These are phyloP conservation scores for Cercis canadensis DNA, from an alignment of 306 rosid genomes.

Conservation along the genomic window DNA sequence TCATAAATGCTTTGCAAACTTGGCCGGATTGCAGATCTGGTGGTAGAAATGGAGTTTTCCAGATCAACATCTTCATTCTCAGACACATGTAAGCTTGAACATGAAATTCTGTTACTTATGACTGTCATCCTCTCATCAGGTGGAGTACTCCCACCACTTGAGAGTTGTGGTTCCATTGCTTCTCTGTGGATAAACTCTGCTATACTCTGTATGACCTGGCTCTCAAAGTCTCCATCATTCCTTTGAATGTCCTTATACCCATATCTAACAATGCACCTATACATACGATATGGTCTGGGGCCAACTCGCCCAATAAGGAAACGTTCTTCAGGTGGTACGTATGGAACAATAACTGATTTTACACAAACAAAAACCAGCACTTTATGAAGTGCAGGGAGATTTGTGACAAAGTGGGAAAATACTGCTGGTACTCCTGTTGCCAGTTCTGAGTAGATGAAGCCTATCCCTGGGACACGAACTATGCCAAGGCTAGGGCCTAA, in stretches of 20 bases:
- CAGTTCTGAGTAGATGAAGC: conserved; percentile 85
- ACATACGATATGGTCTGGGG: conserved; percentile 81
- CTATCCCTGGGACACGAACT: conserved; percentile 92
- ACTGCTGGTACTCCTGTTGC: conserved; percentile 83
- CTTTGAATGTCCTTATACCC: conserved; percentile 83
- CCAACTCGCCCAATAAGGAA: conserved; percentile 83
- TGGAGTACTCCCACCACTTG: conserved; percentile 58
- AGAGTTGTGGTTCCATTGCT: conserved; percentile 68
- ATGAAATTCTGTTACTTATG: conserved; percentile 63
- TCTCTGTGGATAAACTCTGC: conserved; percentile 84
- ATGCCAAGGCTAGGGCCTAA: conserved; percentile 91
- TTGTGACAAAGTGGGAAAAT: conserved; percentile 89
- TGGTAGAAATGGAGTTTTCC: conserved; percentile 54
- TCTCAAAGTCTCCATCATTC: conserved; percentile 78
- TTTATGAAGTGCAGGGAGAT: conserved; percentile 91
- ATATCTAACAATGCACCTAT: conserved; percentile 79
- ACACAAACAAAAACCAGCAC: conserved; percentile 84
- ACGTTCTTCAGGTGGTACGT: conserved; percentile 82
- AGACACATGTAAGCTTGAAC: conserved; percentile 47
- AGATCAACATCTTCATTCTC: conserved; percentile 51
- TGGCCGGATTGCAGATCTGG: conserved; percentile 58
- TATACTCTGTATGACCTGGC: conserved; percentile 71
- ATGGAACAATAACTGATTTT: conserved; percentile 82
- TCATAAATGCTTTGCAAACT: conserved; percentile 63
- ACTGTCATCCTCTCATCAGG: conserved; percentile 78